Evolutionary conservation across 257 asterid species (phyloP).

Genomic region (Ilex aquifolium): DNA sequence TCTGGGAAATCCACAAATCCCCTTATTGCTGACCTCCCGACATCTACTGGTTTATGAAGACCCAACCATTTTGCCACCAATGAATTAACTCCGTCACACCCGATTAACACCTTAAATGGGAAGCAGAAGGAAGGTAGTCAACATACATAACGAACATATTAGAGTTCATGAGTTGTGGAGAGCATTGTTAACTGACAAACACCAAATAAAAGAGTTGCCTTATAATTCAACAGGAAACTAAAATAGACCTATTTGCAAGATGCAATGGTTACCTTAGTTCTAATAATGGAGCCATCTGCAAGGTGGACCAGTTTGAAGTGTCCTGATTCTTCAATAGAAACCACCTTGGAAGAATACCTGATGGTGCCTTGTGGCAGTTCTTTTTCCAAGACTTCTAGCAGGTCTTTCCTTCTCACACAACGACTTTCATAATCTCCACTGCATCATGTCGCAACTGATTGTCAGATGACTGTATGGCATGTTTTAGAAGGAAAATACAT

Average conservation of each 20-base stretch:
- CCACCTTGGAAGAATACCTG: slow-evolving; percentile 67
- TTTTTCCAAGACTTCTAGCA: slow-evolving; percentile 39
- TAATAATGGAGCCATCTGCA: slow-evolving; percentile 57
- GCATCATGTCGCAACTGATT: slow-evolving; percentile 1
- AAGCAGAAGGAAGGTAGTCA: background rate
- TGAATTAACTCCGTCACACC: slow-evolving; percentile 86
- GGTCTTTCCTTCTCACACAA: slow-evolving; percentile 32
- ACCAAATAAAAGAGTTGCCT: too few species aligned
- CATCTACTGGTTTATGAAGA: slow-evolving; percentile 38
- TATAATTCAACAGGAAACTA: too few species aligned
- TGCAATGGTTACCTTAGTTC: slow-evolving; percentile 41
- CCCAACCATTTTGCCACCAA: slow-evolving; percentile 68
- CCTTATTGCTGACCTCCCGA: slow-evolving; percentile 62
- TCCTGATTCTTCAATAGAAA: slow-evolving; percentile 59
- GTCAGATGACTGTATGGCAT: too few species aligned
- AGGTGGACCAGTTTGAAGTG: slow-evolving; percentile 56
- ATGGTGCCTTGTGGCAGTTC: slow-evolving; percentile 65
- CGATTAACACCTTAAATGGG: slow-evolving; percentile 56
- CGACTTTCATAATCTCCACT: slow-evolving; percentile 38
- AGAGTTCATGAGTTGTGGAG: too few species aligned
- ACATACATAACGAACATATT: background rate
- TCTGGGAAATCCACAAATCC: slow-evolving; percentile 55
- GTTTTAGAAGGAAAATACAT: too few species aligned
- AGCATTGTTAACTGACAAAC: too few species aligned
- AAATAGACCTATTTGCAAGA: too few species aligned